Evolutionary conservation across 2,329 filamentous ascomycete species (phyloP).

Genomic region (Arthrocladium fulminans): DNA sequence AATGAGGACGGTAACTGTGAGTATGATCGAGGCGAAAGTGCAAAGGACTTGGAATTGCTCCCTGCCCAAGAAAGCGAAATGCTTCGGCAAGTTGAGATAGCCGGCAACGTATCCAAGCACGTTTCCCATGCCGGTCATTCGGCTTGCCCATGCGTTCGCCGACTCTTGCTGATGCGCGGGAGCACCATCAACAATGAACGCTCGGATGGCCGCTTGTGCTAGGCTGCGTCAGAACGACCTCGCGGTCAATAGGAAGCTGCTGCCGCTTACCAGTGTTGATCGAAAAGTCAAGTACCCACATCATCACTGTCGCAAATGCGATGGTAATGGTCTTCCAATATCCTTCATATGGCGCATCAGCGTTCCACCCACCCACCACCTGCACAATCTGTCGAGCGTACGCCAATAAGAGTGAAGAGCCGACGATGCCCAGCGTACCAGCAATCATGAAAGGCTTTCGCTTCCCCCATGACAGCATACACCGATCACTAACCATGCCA

Average conservation of each 20-base stretch:
- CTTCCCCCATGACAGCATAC: constrained; percentile 64
- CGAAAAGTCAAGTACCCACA: constrained; percentile 86
- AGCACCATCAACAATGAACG: constrained; percentile 87
- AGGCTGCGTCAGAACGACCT: constrained; percentile 13
- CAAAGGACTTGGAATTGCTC: constrained; percentile 92
- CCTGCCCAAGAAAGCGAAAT: constrained; percentile 70
- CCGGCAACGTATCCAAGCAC: constrained; percentile 85
- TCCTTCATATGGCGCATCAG: constrained; percentile 55
- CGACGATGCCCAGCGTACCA: constrained; percentile 58
- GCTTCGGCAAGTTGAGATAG: constrained; percentile 66
- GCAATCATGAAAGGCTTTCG: constrained; percentile 73
- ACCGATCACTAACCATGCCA: constrained; percentile 72
- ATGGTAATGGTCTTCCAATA: constrained; percentile 61
- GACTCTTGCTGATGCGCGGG: constrained; percentile 88
- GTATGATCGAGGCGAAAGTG: constrained; percentile 67
- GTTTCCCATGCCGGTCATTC: constrained; percentile 78
- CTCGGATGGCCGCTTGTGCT: constrained; percentile 84
- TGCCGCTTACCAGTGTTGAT: constrained; percentile 69
- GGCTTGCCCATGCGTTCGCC: constrained; percentile 89
- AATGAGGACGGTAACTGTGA: constrained; percentile 60
- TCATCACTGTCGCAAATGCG: constrained; percentile 69
- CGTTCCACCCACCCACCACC: constrained; percentile 60
- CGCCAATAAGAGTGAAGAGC: constrained; percentile 60
- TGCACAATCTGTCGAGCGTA: constrained; percentile 67
- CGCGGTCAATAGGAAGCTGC: constrained; percentile 3